These are phyloP conservation scores for Coemansia sp. DNA, from an alignment of 192 early-diverging fungal genomes.

Conservation along the genomic window DNA sequence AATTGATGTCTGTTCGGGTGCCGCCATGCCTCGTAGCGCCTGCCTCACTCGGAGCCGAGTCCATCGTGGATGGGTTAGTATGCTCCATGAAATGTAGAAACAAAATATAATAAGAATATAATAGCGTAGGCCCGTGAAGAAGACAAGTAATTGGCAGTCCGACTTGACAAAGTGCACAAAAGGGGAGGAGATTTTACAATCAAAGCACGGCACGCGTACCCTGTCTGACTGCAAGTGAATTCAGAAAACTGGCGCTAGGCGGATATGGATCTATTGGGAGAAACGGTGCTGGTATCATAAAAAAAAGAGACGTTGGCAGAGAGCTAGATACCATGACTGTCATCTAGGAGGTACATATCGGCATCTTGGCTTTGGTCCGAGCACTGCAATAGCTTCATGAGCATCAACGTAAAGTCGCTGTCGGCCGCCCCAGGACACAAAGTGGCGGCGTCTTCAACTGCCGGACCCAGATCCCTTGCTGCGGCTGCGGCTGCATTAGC, in stretches of 20 bases:
- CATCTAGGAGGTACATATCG: constrained; percentile 9
- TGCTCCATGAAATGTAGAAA: neutral
- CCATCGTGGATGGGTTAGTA: neutral
- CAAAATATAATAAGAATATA: neutral
- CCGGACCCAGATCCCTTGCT: neutral
- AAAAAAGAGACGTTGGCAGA: neutral
- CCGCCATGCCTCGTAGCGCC: neutral
- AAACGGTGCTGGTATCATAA: neutral
- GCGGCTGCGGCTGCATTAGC: neutral
- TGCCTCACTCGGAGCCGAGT: constrained; percentile 3
- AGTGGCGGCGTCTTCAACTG: neutral
- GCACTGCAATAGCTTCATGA: neutral
- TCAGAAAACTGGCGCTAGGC: neutral
- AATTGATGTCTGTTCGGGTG: too few species aligned
- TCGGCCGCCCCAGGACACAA: neutral
- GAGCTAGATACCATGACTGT: neutral
- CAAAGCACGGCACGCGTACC: neutral
- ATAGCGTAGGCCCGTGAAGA: neutral
- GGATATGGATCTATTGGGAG: neutral
- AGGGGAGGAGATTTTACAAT: neutral
- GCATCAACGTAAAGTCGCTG: neutral
- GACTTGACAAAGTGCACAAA: neutral
- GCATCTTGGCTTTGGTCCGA: neutral
- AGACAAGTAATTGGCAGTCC: neutral
- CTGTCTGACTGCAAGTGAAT: neutral